These are phyloP conservation scores for Lycium ferocissimum DNA, from an alignment of 257 asterid genomes.

Conservation along the genomic window DNA sequence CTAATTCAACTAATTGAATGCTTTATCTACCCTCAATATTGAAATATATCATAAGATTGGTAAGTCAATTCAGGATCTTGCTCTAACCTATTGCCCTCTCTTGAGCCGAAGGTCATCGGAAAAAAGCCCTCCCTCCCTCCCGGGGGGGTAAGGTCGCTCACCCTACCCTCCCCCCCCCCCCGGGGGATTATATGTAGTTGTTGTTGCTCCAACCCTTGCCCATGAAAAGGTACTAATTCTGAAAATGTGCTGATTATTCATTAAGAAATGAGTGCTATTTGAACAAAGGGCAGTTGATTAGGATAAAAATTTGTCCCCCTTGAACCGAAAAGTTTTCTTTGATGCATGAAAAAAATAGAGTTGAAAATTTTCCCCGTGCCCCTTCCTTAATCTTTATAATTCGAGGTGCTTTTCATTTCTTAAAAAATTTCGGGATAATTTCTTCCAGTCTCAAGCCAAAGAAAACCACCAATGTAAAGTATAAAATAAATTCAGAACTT, in stretches of 20 bases:
- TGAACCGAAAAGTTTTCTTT: not conserved
- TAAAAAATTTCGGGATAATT: not conserved
- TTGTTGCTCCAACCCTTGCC: too few relatives aligned
- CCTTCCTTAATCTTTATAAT: not conserved
- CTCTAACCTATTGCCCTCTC: not conserved
- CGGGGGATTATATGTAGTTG: too few relatives aligned
- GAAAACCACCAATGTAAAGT: not conserved
- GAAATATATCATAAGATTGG: not conserved
- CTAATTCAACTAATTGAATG: not conserved
- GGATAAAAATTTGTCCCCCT: not conserved
- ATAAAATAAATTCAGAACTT: conserved; percentile 42
- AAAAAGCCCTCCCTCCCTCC: too few relatives aligned
- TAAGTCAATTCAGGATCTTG: not conserved
- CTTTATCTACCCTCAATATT: not conserved
- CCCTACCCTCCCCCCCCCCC: too few relatives aligned
- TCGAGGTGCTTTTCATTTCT: not conserved
- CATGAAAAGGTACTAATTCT: not conserved
- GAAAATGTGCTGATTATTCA: not conserved
- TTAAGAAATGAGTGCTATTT: not conserved
- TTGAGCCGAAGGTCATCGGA: too few relatives aligned
- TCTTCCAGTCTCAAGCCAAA: not conserved
- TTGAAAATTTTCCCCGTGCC: not conserved
- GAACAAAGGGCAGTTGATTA: not conserved
- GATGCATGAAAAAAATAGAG: not conserved
- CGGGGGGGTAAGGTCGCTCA: too few relatives aligned